phyloP scores from a whole-genome alignment of 352 stramenopile species.

The Phytophthora pisi region DNA sequence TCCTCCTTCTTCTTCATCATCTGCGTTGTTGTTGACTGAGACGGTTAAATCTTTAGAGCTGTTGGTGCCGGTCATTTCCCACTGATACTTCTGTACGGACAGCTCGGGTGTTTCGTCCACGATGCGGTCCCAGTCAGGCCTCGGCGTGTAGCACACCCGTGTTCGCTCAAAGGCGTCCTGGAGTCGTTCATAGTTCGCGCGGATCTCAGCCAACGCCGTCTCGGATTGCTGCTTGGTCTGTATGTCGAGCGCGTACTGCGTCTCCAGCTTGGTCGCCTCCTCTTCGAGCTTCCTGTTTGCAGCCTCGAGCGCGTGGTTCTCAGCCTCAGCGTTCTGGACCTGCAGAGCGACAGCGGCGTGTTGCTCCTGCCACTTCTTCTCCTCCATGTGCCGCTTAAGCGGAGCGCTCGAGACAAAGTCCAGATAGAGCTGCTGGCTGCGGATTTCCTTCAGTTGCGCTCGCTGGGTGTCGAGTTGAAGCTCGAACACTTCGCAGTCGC shows the following conservation, averaged over 20 bases:
- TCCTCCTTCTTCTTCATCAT: slow-evolving; percentile 11
- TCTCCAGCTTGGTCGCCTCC: slow-evolving; percentile 40
- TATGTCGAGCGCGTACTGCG: slow-evolving; percentile 47
- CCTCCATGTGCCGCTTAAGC: slow-evolving; percentile 65
- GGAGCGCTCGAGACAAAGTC: slow-evolving; percentile 63
- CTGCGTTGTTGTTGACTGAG: neutral
- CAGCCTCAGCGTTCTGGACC: slow-evolving; percentile 39
- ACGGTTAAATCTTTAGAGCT: neutral
- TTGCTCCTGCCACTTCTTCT: slow-evolving; percentile 66
- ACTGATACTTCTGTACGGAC: slow-evolving; percentile 58
- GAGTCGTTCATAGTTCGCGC: slow-evolving; percentile 33
- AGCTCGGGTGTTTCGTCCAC: slow-evolving; percentile 69
- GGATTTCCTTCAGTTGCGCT: slow-evolving; percentile 47
- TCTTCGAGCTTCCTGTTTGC: slow-evolving; percentile 46
- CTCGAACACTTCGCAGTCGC: slow-evolving; percentile 51
- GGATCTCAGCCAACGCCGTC: slow-evolving; percentile 25
- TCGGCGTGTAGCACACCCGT: slow-evolving; percentile 67
- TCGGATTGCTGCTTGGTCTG: slow-evolving; percentile 26
- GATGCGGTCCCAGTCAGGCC: slow-evolving; percentile 66
- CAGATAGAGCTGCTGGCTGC: slow-evolving; percentile 55
- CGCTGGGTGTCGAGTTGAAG: slow-evolving; percentile 51
- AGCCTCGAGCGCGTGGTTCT: slow-evolving; percentile 50
- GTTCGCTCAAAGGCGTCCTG: slow-evolving; percentile 36
- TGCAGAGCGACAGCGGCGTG: slow-evolving; percentile 37
- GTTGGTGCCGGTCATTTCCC: slow-evolving; percentile 42